Base-by-base conservation (phyloP, 768 basidiomycete genomes). In the Termitomyces sp. region DNA sequence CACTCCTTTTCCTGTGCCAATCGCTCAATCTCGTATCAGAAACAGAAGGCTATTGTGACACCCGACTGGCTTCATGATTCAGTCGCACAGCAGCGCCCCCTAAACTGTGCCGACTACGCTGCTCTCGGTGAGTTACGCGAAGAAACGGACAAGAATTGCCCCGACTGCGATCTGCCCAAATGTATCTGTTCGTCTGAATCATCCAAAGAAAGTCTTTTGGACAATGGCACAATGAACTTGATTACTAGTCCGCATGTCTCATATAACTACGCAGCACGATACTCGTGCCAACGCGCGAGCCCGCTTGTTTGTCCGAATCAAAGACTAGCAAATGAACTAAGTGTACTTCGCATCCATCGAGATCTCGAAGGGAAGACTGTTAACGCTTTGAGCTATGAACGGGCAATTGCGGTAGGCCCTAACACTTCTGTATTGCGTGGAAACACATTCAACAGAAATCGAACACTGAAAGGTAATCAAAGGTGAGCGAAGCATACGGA, bases 261-360 rank as follows among this genome's bases (percentile, higher is more conserved):
- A 36, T 61, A 62, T 20, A 76, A 79, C 56, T 79, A 81, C 72
- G 68, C 50, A 48, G 73, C 77, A 38, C 73, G 74, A 40, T 87
- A 84, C 68, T 83, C 88, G 1, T 89, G 87, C 66, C 73, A 79
- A 56, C 81, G 92, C 40, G 76, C 83, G 0, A 86, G 86, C 4
- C 89, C 89, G 0, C 76, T 94, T 42, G 70, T 82, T 3, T 93
- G 88, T 65, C 79, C 81, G 0, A 94, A 94, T 65, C 88, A 92
- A 69, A 73, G 63, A 0, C 79, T 94, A 4, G 81, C 80, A 5
- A 63, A 72, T n/a, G 83, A 87, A 65, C 72, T 94, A 12, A 80
- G 79, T 34, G 72, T 88, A 17, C 79, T 94, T 36, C 80, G 81
- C 17, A 79, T 76, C 40, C 76, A 79, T 31, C 79, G 92, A 49